Evolutionary conservation across 768 basidiomycete genomes (phyloP), one percentile per base, ranked within the genome.

Genomic region (Macrolepiota dolichaula): DNA sequence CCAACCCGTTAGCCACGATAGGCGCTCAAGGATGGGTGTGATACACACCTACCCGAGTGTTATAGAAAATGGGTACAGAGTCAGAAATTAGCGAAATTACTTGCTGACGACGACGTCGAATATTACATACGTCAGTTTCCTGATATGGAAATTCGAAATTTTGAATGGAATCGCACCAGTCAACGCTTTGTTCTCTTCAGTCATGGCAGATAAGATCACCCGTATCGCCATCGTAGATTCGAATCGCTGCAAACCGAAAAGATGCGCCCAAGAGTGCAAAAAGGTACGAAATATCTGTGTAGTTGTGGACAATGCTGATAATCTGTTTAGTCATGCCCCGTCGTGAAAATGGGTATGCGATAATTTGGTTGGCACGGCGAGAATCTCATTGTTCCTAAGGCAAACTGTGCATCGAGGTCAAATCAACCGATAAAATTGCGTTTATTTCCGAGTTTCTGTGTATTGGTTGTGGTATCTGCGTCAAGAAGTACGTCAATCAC

Each of bases 401-500:
- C 17, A 98, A 97, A 76, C 81, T 99, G 24, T 99, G 97, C 80
- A 98, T 98, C 67, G 97, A 98, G 77, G 97, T 99, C 65, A 96
- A 94, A 73, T 73, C 96, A 13, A 85, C 87, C 7, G 96, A 97
- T 78, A 98, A 98, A 81, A 97, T 98, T 75, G 91, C 97, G 1
- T 98, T 96, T 83, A 92, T 99, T 77, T 98, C 97, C 27, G 97
- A 99, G 74, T 95, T 96, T 73, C 81, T 99, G 58, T 99, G 97
- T 73, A 99, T 99, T 63, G 97, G 97, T 68, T 99, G 97, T 75
- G 97, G 97, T 91, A 98, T 99, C 70, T 99, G 97, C 73, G 96
- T 98, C 36, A 98, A 98, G 79, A 99, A 98, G 96, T 97, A 70
- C 72, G 89, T 77, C 35, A 56, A 59, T 29, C 37, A 11, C 15